Conservation (phyloP, 2,329 filamentous ascomycete species). For the Aspergillus alliaceus region DNA sequence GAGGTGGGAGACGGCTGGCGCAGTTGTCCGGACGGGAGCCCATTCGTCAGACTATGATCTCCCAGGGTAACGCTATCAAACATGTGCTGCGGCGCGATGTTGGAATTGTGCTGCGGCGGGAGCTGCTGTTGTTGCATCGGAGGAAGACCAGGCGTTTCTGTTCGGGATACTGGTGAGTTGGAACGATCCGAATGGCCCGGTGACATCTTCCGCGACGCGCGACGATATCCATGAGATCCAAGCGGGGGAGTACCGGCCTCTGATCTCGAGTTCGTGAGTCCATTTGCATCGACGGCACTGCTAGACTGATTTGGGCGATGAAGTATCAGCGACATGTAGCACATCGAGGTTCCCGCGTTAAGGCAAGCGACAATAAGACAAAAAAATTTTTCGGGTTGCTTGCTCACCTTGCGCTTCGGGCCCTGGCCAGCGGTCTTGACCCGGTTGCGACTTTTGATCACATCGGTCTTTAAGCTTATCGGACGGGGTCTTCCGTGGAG, state of each 20-base stretch:
- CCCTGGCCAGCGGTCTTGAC: constrained; percentile 85
- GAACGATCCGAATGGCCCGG: constrained; percentile 73
- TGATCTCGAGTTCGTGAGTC: constrained; percentile 57
- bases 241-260: constrained; percentile 58
- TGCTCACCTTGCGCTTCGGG: constrained; percentile 76
- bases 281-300: constrained; percentile 53
- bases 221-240: constrained; percentile 59
- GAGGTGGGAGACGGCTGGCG: constrained; percentile 61
- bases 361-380: constrained; percentile 8
- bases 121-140: constrained; percentile 44
- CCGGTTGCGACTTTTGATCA: constrained; percentile 98
- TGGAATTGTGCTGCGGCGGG: constrained; percentile 64
- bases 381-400: constrained; percentile 25
- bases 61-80: constrained; percentile 73
- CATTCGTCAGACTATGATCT: constrained; percentile 64
- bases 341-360: not conserved
- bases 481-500: constrained; percentile 89
- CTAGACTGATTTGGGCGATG: constrained; percentile 38
- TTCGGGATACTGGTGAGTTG: constrained; percentile 77
- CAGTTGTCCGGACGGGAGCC: constrained; percentile 51
- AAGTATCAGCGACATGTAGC: constrained; percentile 26
- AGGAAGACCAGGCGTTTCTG: constrained; percentile 69
- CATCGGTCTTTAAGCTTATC: constrained; percentile 96
- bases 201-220: constrained; percentile 68
- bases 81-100: constrained; percentile 71